Evolutionary conservation across 441 rosid species (phyloP).

Genomic region (Populus hybrid): DNA sequence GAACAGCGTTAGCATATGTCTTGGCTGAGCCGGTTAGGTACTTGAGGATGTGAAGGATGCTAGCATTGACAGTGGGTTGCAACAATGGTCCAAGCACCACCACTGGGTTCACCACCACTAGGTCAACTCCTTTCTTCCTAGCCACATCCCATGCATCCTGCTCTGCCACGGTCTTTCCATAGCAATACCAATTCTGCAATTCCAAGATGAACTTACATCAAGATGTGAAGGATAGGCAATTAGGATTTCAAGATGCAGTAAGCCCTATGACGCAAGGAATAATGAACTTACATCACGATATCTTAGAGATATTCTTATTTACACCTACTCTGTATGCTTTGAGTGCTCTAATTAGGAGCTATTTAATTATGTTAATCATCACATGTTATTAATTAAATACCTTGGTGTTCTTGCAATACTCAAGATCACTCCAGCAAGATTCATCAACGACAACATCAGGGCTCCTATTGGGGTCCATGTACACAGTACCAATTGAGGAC

Average conservation of each 20-base stretch:
- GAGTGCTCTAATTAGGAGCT: too few species aligned
- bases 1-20: constrained; percentile 79
- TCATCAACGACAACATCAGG: too few species aligned
- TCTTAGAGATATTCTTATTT: background rate
- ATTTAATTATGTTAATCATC: too few species aligned
- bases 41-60: constrained; percentile 74
- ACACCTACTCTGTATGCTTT: too few species aligned
- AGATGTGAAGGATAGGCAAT: constrained; percentile 6
- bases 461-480: too few species aligned
- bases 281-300: too few species aligned
- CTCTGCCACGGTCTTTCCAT: background rate
- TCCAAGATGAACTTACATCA: background rate
- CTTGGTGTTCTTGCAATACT: constrained; percentile 84
- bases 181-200: background rate
- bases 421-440: too few species aligned
- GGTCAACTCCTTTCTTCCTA: constrained; percentile 69
- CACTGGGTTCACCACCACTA: constrained; percentile 79
- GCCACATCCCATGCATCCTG: constrained; percentile 78
- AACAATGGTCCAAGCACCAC: constrained; percentile 82
- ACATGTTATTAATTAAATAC: constrained; percentile 20
- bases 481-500: too few species aligned
- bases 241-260: too few species aligned
- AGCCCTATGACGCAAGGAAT: background rate
- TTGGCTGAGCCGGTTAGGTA: constrained; percentile 83
- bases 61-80: constrained; percentile 75